Evolutionary conservation across 2,329 filamentous ascomycete species (phyloP).

Genomic region (Pseudogymnoascus sp.): DNA sequence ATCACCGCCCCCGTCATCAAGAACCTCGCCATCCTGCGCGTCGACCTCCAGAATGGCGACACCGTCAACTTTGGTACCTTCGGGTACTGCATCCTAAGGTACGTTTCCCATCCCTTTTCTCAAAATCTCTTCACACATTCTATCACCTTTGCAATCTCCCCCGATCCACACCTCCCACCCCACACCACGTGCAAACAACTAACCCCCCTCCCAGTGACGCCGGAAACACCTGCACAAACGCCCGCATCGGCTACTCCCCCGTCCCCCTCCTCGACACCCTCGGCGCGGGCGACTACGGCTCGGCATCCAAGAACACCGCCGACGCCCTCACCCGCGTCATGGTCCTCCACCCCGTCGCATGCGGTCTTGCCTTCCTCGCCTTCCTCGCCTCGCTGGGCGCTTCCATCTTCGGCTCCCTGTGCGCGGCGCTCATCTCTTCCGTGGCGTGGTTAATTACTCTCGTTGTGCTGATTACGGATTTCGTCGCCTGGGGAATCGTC

Average conservation of each 20-base stretch:
- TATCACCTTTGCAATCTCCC: neutral
- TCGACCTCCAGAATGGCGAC: conserved; percentile 28
- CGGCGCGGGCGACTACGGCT: conserved; percentile 37
- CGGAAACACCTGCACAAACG: conserved; percentile 35
- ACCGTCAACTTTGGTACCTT: conserved; percentile 51
- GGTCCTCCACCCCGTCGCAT: conserved; percentile 56
- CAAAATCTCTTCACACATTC: neutral
- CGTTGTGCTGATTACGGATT: conserved; percentile 48
- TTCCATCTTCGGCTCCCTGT: conserved; percentile 44
- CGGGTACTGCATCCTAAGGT: conserved; percentile 45
- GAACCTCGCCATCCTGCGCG: conserved; percentile 45
- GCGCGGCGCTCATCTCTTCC: conserved; percentile 43
- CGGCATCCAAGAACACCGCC: conserved; percentile 37
- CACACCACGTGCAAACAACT: conserved; percentile 2
- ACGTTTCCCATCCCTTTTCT: conserved; percentile 13
- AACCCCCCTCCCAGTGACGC: neutral
- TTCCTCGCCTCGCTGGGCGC: conserved; percentile 48
- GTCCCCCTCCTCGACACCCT: conserved; percentile 36
- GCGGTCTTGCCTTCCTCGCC: conserved; percentile 50
- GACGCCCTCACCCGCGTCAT: conserved; percentile 49
- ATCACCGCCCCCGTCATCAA: conserved; percentile 54
- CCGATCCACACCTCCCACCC: conserved; percentile 5
- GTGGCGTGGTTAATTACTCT: conserved; percentile 43
- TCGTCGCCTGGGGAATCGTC: conserved; percentile 49
- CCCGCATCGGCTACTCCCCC: conserved; percentile 50